A percentile compares a stretch with the other conserved stretches of the same genome.
Conservation (phyloP, 2,329 filamentous ascomycete genomes). For the Fusarium algeriense region DNA sequence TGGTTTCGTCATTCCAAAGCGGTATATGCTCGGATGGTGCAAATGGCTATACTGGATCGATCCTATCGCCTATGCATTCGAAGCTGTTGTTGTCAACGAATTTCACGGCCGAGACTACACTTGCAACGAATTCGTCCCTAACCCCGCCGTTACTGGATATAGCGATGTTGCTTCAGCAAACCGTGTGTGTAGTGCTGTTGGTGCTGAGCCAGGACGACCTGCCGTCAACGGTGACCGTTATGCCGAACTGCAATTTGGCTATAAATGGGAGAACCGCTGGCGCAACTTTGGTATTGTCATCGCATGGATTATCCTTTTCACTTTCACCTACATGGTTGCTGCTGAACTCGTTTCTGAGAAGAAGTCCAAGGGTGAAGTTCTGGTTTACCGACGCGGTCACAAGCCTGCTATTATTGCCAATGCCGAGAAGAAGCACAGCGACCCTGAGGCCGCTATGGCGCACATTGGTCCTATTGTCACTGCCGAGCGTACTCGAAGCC, state of each 20-base stretch:
- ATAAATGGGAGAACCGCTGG: conserved; percentile 72
- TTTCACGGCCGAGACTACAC: conserved; percentile 74
- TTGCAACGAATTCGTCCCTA: conserved; percentile 62
- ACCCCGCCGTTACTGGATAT: conserved; percentile 45
- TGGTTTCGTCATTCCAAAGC: conserved; percentile 74
- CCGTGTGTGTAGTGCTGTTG: conserved; percentile 61
- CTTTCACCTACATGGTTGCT: conserved; percentile 70
- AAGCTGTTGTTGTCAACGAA: conserved; percentile 85
- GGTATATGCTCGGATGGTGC: conserved; percentile 83
- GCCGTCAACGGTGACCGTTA: conserved; percentile 63
- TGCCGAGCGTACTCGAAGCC: conserved; percentile 54
- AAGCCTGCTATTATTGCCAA: conserved; percentile 68
- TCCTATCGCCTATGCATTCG: conserved; percentile 83
- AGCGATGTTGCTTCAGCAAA: conserved; percentile 39
- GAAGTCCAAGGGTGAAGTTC: conserved; percentile 81
- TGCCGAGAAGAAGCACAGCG: conserved; percentile 72
- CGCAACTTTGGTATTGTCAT: conserved; percentile 78
- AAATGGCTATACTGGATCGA: conserved; percentile 87
- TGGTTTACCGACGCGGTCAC: conserved; percentile 80
- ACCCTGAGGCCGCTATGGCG: conserved; percentile 65
- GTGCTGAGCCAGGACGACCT: conserved; percentile 58
- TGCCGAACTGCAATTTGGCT: conserved; percentile 60
- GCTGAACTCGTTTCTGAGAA: conserved; percentile 74
- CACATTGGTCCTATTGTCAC: conserved; percentile 64
- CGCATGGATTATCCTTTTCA: conserved; percentile 73